Evolutionary conservation across 2,329 filamentous ascomycete species (phyloP), one percentile per base, ranked within the genome.

Genomic region (Ceratocystis destructans): DNA sequence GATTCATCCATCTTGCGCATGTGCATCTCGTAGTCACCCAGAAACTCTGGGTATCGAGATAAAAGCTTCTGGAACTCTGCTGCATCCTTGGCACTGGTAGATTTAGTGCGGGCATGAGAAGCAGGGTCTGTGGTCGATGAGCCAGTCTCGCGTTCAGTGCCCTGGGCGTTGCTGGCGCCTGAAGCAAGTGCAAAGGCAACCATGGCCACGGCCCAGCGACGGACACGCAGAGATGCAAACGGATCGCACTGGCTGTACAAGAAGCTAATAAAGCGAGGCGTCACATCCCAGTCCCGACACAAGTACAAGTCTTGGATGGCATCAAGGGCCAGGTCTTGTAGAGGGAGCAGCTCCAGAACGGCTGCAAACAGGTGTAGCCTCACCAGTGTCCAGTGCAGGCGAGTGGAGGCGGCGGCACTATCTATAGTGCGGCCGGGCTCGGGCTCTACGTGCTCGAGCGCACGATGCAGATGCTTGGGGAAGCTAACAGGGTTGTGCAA

Each of bases 141-240:
- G 37, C 28, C 50, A 45, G 73, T 71, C 65, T 73, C 70, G 46
- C 76, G 73, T 10, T 72, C 65, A 10, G 66, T 44, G 3, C 44
- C 62, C 17, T 59, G 59, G 25, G 62, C 53, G 28, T 65, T 45
- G 22, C 37, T 20, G n/a, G 50, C 50, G 41, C 62, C 45, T 22
- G 57, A 73, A 28, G 76, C 75, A 41, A 83, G 76, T 2, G 78
- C 78, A 77, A 81, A 84, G n/a, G 81, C 81, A 15, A 82, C 77
- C 81, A 84, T 84, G 67, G 82, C 82, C 5, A 84, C 81, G 65
- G 81, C 79, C 82, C 82, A 85, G 69, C 81, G 80, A 61, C 82
- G 79, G 48, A 85, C 75, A 8, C 82, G 78, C 50, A 80, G 77
- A 64, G 81, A 77, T 45, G 78, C 75, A 33, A 77, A 72, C 12